Evolutionary conservation across 495 filamentous ascomycete species (phyloP).

Genomic region (Neurospora pannonica): DNA sequence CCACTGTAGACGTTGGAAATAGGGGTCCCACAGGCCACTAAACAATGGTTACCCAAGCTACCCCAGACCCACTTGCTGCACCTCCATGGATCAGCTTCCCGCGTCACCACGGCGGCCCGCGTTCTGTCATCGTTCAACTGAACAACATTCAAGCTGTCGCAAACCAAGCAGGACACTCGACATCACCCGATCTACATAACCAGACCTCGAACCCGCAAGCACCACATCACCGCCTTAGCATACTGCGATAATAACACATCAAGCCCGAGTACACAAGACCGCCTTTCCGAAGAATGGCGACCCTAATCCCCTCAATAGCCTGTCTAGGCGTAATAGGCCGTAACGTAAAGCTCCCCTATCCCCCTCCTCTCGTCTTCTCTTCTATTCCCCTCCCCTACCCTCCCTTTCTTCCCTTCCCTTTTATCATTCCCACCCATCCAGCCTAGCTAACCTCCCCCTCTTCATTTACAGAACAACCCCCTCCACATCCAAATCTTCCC

Average conservation of each 20-base stretch:
- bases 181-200: not conserved
- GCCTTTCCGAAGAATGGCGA: constrained; percentile 27
- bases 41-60: not conserved
- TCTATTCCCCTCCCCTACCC: not conserved
- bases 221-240: not conserved
- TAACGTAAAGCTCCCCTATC: constrained; percentile 44
- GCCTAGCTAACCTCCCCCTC: constrained; percentile 5
- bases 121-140: not conserved
- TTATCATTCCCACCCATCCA: not conserved
- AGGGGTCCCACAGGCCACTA: not conserved
- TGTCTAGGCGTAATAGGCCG: constrained; percentile 91
- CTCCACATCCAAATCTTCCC: constrained; percentile 89
- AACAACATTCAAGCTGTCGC: not conserved
- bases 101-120: not conserved
- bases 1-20: not conserved
- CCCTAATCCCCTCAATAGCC: constrained; percentile 62
- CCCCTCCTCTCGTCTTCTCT: not conserved
- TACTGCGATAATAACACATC: not conserved
- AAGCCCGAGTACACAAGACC: not conserved
- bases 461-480: constrained; percentile 68
- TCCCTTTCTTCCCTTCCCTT: not conserved
- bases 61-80: not conserved
- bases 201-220: not conserved
- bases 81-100: not conserved
- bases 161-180: not conserved